These are phyloP conservation scores for Linnemannia zychae DNA, from an alignment of 192 early-diverging fungal species.

Conservation along the genomic window DNA sequence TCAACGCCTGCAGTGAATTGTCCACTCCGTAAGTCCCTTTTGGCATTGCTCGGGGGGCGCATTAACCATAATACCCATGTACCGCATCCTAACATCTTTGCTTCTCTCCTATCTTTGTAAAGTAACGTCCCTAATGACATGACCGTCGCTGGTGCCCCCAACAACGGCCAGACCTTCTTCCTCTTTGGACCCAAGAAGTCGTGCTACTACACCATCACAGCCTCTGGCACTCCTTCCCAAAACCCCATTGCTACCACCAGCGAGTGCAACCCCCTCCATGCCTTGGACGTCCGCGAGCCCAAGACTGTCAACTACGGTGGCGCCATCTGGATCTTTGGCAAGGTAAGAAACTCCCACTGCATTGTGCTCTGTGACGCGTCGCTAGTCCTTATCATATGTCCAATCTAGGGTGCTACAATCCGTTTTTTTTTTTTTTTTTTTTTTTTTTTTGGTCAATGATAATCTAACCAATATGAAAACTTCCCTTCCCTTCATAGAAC, in stretches of 20 bases:
- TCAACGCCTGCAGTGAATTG: slow-evolving; percentile 34
- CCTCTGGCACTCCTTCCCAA: slow-evolving; percentile 22
- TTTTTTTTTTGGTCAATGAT: too few relatives aligned
- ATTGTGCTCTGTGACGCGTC: neutral
- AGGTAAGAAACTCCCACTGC: slow-evolving; percentile 14
- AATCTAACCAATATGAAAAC: neutral
- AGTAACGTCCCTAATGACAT: slow-evolving; percentile 48
- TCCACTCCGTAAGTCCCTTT: slow-evolving; percentile 36
- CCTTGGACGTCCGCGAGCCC: slow-evolving; percentile 28
- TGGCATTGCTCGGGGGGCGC: neutral
- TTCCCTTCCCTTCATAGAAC: slow-evolving; percentile 28
- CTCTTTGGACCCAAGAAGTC: slow-evolving; percentile 50
- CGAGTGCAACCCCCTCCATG: slow-evolving; percentile 36
- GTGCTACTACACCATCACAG: slow-evolving; percentile 35
- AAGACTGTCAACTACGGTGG: slow-evolving; percentile 31
- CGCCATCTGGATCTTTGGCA: slow-evolving; percentile 50
- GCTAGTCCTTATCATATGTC: neutral
- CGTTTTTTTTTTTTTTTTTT: too few relatives aligned
- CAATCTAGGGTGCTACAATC: neutral
- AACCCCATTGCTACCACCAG: slow-evolving; percentile 34
- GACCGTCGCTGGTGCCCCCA: slow-evolving; percentile 31
- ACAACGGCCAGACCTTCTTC: slow-evolving; percentile 45
- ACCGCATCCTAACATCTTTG: neutral
- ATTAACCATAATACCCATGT: neutral
- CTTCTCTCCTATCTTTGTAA: neutral